Conservation (phyloP, 2,329 filamentous ascomycete species). For the Ophiocordyceps unilateralis region DNA sequence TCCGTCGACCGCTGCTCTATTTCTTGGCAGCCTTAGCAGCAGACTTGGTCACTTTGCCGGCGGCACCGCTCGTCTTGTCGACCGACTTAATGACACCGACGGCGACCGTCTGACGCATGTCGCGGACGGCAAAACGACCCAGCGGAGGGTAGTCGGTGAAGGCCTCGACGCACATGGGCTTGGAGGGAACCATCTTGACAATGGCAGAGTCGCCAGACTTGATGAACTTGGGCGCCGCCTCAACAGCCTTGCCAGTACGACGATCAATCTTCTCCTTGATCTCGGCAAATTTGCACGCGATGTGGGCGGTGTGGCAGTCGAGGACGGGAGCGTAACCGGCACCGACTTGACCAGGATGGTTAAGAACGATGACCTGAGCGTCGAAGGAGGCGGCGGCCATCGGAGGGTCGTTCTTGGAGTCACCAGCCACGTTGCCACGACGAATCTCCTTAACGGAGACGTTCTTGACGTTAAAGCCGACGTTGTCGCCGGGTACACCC, state of each 20-base stretch:
- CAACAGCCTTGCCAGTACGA: slow-evolving; percentile 96
- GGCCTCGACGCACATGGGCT: slow-evolving; percentile 99
- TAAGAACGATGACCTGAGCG: slow-evolving; percentile 99
- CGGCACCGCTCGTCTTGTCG: slow-evolving; percentile 39
- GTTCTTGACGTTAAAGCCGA: slow-evolving; percentile 99
- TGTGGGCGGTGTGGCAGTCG: slow-evolving; percentile 99
- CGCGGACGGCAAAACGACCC: slow-evolving; percentile 99
- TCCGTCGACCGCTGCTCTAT: slow-evolving; percentile 27
- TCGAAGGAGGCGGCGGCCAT: slow-evolving; percentile 83
- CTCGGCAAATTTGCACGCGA: slow-evolving; percentile 99
- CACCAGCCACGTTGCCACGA: slow-evolving; percentile 98
- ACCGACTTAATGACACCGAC: slow-evolving; percentile 92
- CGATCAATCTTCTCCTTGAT: slow-evolving; percentile 99
- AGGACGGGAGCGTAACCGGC: slow-evolving; percentile 98
- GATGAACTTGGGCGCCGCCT: slow-evolving; percentile 94
- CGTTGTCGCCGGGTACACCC: slow-evolving; percentile 98
- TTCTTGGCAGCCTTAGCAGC: slow-evolving; percentile 62
- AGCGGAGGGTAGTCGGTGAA: slow-evolving; percentile 99
- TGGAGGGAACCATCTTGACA: slow-evolving; percentile 99
- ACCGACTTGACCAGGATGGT: slow-evolving; percentile 99
- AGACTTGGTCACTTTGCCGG: slow-evolving; percentile 55
- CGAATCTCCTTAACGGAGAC: slow-evolving; percentile 99
- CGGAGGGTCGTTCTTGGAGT: slow-evolving; percentile 99
- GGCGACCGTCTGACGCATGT: slow-evolving; percentile 83
- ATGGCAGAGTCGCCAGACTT: slow-evolving; percentile 99